Base-by-base conservation (phyloP, 108 stramenopile species). In the Cyclotella baltica region DNA sequence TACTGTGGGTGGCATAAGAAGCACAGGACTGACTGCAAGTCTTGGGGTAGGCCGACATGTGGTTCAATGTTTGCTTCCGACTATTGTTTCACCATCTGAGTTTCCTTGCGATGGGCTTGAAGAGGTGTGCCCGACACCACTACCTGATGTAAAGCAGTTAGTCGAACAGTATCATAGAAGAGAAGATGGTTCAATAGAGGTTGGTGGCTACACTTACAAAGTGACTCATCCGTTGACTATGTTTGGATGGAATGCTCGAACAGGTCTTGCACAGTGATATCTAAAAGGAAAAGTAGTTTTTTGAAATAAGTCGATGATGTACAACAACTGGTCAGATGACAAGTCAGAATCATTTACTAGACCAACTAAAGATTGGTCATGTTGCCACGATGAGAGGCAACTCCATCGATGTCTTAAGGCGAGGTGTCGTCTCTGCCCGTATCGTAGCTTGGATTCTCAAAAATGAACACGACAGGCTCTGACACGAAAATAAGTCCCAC, bases 11-110 rank as follows among this genome's bases (percentile, higher is more conserved):
- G 87, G 91, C 19, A 93, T 96, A 30, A 83, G 94, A 19, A 89
- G 88, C 11, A 96, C 94, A 34, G 94, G 94, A 0, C 72, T 93
- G 36, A 90, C 94, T 18, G 94, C 92, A 1, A 87, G 86, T 57
- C 70, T 89, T 4, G 94, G 91, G 0, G 89, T 96, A 75, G 92
- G 92, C 28, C 78, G 86, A 27, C 85, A 91, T 69, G 88, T 90
- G 4, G 74, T 61, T 13, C 81, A 81, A 63, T 78, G 85, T 11
- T 67, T 92, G 50, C 46, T 52, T 4, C 35, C 64, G 22, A 56
- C 91, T 0, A 28, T 88, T 31, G 62, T 63, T 11, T 22, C 50
- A 58, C 73, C 28, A 23, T 15, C 70, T 19, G 52, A 27, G 36
- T 48, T 46, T 31, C 4, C 55, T 16, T 19, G 4, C 11, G 6